Base-by-base conservation (phyloP, 2,329 filamentous ascomycete species). In the Pseudogymnoascus destructans region DNA sequence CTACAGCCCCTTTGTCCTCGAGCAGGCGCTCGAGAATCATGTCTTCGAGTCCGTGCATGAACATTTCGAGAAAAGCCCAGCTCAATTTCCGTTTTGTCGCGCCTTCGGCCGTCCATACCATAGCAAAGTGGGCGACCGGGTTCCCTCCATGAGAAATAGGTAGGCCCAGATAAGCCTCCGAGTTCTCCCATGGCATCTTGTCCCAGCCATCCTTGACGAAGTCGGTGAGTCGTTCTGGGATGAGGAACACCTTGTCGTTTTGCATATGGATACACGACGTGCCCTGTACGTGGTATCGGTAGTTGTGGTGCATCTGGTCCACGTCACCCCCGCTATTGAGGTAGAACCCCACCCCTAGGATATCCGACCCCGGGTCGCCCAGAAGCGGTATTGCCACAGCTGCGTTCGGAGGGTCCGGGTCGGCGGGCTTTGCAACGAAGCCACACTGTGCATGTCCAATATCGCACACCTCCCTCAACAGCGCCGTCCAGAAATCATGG, bases 71-170 rank as follows among this genome's bases (percentile, higher is more conserved):
- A 67, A 80, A 85, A 1, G 76, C 77, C 85, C 85, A 88, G 6
- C 81, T 78, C 23, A 86, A 67, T 11, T 72, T 73, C 52, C 78
- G 75, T 52, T 75, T 74, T 13, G 73, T 71, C 13, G 82, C 73
- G n/a, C 81, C 83, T 61, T 84, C 76, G 42, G 73, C 71, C 5
- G 82, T 82, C 84, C 85, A 88, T 74, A 87, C 82, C 67, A 85
- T 73, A n/a, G 84, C 85, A 66, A 88, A 82, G 68, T 87, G 81
- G 19, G 81, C 84, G 64, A 85, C 79, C 66, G 81, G 86, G 67
- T 83, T 85, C 30, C 78, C 81, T 40, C 81, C 77, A 3, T 78
- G 76, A 63, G 83, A 86, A 1, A 88, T 71, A 0, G 85, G 85
- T 11, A 87, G 73, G 6, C 80, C 82, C 33, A 88, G 73, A 66